Evolutionary conservation across 208 protist genomes (phyloP).

Genomic region (Wallacemonas collosoma): DNA sequence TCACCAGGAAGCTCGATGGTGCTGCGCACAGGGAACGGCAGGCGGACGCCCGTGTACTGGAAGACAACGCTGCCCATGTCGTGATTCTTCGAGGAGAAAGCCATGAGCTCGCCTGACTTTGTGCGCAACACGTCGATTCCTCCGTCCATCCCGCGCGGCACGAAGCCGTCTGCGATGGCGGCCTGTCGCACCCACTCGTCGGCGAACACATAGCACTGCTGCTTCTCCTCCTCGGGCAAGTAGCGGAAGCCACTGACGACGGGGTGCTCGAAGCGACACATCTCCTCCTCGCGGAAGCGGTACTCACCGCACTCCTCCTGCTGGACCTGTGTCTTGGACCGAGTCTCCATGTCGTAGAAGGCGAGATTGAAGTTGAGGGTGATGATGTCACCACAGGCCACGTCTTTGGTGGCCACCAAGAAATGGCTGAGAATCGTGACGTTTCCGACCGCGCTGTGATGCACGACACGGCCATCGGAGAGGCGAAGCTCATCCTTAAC

Average conservation of each 20-base stretch:
- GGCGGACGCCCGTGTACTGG: conserved; percentile 58
- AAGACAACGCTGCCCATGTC: conserved; percentile 61
- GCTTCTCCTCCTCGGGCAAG: conserved; percentile 57
- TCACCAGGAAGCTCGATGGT: conserved; percentile 79
- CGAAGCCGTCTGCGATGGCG: conserved; percentile 69
- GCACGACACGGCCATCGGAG: conserved; percentile 41
- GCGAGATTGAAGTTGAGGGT: conserved; percentile 68
- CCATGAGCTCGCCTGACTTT: conserved; percentile 37
- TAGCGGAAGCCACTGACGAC: conserved; percentile 59
- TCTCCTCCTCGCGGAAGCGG: conserved; percentile 16
- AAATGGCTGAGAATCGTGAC: conserved; percentile 81
- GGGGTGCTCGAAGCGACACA: conserved; percentile 30
- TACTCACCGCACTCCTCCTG: neutral
- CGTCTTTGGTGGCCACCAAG: conserved; percentile 54
- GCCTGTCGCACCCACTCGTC: conserved; percentile 81
- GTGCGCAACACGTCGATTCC: conserved; percentile 51
- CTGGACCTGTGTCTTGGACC: neutral
- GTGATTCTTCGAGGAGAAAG: conserved; percentile 44
- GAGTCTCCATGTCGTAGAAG: conserved; percentile 60
- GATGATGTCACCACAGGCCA: conserved; percentile 46
- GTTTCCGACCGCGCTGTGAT: conserved; percentile 64
- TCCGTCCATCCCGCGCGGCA: conserved; percentile 53
- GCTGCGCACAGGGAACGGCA: conserved; percentile 78
- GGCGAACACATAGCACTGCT: conserved; percentile 65
- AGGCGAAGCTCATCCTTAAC: conserved; percentile 47